Base-by-base conservation (phyloP, 208 protist genomes). In the Spongospora subterranea region DNA sequence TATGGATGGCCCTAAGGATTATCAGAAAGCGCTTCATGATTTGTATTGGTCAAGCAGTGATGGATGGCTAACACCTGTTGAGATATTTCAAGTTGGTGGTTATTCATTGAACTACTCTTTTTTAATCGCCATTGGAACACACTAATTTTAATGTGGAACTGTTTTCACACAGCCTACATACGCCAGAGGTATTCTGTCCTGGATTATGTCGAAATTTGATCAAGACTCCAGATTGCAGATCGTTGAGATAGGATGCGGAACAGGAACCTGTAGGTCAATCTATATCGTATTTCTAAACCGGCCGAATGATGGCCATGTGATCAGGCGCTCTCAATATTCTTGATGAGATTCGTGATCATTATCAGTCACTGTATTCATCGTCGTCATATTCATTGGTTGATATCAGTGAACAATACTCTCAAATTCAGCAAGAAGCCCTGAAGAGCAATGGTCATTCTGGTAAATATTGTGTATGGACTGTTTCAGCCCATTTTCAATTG, bases 341-440 rank as follows among this genome's bases (percentile, higher is more conserved):
- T n/a, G 71, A 82, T 82, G 17, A 35, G 17, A 17, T 82, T 20
- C 71, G 71, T 6, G 71, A 82, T 35, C 71, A 43, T 45, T 6
- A 82, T 35, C 71, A 13, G 40, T 6, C 6, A 6, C 71, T 82
- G 71, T 82, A 82, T n/a, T 6, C 6, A 6, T 43, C 35, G 35
- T 6, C 40, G 35, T 45, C 71, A 17, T 82, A 82, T n/a, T 40
- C 71, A 20, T n/a, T 82, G 35, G 17, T 82, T 6, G 71, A 82
- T 35, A 82, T 82, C 71, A 82, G 71, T n/a, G 71, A 82, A n/a
- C 71, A 82, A n/a, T 82, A 82, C 71, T 35, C 6, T 35, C n/a
- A n/a, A n/a, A 6, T 40, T 6, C 71, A 82, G 71, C 71, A 82
- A n/a, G 40, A 39, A 6, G n/a, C n/a, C 11, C 35, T 82, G 71